phyloP scores from a whole-genome alignment of 352 stramenopile species.

The Phytopythium kandeliae region DNA sequence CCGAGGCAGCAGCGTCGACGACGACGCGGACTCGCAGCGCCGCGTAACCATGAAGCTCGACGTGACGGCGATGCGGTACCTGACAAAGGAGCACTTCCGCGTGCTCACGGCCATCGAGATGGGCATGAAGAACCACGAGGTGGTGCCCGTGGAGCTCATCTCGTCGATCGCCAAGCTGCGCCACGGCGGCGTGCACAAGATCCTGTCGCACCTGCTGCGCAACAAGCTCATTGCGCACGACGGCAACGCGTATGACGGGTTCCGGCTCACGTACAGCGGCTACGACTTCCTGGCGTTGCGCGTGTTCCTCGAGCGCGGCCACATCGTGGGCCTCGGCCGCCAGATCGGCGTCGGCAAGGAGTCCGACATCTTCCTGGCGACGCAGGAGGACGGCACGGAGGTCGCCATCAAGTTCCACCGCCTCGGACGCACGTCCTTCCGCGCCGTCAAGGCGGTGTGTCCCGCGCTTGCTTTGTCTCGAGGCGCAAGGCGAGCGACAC shows the following conservation, averaged over 20 bases:
- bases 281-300: conserved; percentile 99
- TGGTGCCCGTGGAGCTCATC: conserved; percentile 97
- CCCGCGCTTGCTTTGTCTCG: background rate
- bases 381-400: conserved; percentile 92
- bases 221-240: conserved; percentile 99
- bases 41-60: conserved; percentile 86
- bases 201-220: conserved; percentile 94
- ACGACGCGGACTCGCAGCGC: background rate
- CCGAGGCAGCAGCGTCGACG: background rate
- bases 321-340: conserved; percentile 88
- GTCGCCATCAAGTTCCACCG: conserved; percentile 99
- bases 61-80: conserved; percentile 91
- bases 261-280: conserved; percentile 97
- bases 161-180: conserved; percentile 95
- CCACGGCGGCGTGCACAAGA: conserved; percentile 97
- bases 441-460: conserved; percentile 89
- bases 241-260: conserved; percentile 95
- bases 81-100: conserved; percentile 96
- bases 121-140: conserved; percentile 98
- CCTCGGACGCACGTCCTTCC: conserved; percentile 98
- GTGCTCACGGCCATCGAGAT: conserved; percentile 99
- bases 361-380: conserved; percentile 97
- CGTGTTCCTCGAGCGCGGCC: conserved; percentile 91
- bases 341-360: conserved; percentile 99
- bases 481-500: too few relatives aligned